phyloP scores from a whole-genome alignment of 768 basidiomycete genomes.

The Gymnopilus dilepis region DNA sequence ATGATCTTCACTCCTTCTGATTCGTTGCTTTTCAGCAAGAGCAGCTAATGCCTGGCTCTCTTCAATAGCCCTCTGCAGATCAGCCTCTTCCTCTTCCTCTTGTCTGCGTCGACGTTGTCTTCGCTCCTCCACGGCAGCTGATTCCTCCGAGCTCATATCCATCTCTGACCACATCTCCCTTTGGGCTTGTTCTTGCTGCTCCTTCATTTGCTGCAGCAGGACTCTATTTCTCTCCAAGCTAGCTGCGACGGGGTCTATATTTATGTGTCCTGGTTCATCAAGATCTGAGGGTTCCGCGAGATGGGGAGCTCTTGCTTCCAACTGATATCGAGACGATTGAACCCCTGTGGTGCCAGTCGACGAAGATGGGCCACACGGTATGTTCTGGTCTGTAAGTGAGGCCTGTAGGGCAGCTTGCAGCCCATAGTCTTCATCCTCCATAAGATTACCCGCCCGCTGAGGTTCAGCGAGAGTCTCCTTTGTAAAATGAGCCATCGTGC shows the following conservation, averaged over 20 bases:
- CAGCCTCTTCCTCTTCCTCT: slow-evolving; percentile 62
- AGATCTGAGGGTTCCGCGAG: not conserved
- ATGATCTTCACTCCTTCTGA: slow-evolving; percentile 1
- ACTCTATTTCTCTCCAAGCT: slow-evolving; percentile 68
- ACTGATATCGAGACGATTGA: slow-evolving; percentile 13
- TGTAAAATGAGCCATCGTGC: not conserved
- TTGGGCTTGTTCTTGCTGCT: slow-evolving; percentile 70
- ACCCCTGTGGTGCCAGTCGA: not conserved
- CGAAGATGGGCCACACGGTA: not conserved
- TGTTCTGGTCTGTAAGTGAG: slow-evolving; percentile 53
- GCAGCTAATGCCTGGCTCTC: slow-evolving; percentile 59
- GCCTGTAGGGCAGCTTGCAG: slow-evolving; percentile 89
- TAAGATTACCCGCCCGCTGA: slow-evolving; percentile 35
- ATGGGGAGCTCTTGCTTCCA: slow-evolving; percentile 19
- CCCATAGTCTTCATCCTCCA: slow-evolving; percentile 87
- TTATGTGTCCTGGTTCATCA: slow-evolving; percentile 27
- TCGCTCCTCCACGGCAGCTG: slow-evolving; percentile 36
- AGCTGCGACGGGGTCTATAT: slow-evolving; percentile 64
- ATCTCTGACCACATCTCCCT: slow-evolving; percentile 57
- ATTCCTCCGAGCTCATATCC: slow-evolving; percentile 36
- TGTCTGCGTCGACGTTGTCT: slow-evolving; percentile 35
- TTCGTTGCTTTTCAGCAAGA: slow-evolving; percentile 35
- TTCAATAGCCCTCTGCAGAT: slow-evolving; percentile 62
- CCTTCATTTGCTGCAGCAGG: slow-evolving; percentile 66
- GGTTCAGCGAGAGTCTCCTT: not conserved